A percentile compares a stretch with the other conserved stretches of the same genome.
phyloP scores from a whole-genome alignment of 2,329 filamentous ascomycete species.

The Didymella pinodella region DNA sequence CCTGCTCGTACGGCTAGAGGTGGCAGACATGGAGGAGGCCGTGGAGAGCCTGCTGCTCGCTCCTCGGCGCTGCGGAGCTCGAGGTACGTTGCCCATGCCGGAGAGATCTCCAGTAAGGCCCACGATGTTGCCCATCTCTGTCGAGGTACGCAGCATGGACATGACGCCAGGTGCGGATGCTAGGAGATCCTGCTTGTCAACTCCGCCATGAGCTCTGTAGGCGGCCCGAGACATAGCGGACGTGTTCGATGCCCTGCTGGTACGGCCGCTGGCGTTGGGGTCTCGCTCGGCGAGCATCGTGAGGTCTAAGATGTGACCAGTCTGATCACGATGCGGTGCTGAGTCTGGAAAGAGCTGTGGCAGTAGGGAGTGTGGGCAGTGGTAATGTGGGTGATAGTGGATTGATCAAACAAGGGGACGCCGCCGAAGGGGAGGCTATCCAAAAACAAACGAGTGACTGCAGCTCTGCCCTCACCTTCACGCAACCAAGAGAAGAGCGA shows the following conservation, averaged over 20 bases:
- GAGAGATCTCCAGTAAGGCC: conserved; percentile 49
- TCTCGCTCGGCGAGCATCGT: conserved; percentile 57
- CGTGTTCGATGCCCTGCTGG: conserved; percentile 57
- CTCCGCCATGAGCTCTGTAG: conserved; percentile 38
- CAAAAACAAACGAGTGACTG: conserved; percentile 31
- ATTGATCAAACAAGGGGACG: conserved; percentile 32
- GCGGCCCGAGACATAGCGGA: conserved; percentile 51
- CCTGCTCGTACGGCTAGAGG: conserved; percentile 50
- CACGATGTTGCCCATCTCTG: conserved; percentile 58
- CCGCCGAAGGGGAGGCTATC: conserved; percentile 28
- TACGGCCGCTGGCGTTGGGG: conserved; percentile 56
- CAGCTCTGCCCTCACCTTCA: conserved; percentile 24
- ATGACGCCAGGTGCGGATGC: conserved; percentile 53
- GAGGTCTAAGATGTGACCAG: conserved; percentile 21
- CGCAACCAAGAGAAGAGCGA: conserved; percentile 28
- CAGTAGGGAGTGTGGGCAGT: conserved; percentile 12
- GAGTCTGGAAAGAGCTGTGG: conserved; percentile 8
- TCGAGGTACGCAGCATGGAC: conserved; percentile 60
- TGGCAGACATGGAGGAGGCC: conserved; percentile 53
- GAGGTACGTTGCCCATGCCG: conserved; percentile 50
- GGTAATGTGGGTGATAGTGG: conserved; percentile 30
- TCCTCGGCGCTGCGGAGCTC: conserved; percentile 43
- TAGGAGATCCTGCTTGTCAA: conserved; percentile 41
- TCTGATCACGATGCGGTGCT: conserved; percentile 1
- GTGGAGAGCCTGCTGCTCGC: conserved; percentile 51